Percentiles rank a stretch among this genome's conserved stretches.
Conservation (phyloP, 2,329 filamentous ascomycete genomes). For the Colletotrichum sp. region DNA sequence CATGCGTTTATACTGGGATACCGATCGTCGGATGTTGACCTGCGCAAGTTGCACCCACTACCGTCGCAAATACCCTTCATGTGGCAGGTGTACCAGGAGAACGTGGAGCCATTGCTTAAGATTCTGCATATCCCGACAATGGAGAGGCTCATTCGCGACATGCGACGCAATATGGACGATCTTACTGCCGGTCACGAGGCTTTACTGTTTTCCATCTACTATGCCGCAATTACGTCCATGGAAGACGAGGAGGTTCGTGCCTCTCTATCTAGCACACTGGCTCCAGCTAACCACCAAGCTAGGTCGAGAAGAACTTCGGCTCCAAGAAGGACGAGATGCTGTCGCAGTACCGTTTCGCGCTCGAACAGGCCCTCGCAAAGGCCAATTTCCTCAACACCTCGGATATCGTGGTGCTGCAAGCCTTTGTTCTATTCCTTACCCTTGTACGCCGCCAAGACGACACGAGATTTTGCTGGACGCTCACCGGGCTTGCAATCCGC, state of each 20-base stretch:
- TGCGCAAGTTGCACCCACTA: conserved; percentile 67
- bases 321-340: conserved; percentile 48
- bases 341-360: conserved; percentile 54
- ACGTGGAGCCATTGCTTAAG: conserved; percentile 76
- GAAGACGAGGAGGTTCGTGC: conserved; percentile 60
- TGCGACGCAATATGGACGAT: conserved; percentile 62
- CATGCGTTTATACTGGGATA: conserved; percentile 78
- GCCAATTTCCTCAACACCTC: conserved; percentile 63
- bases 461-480: conserved; percentile 63
- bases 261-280: neutral
- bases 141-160: conserved; percentile 64
- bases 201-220: conserved; percentile 68
- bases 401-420: conserved; percentile 62
- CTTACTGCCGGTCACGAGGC: conserved; percentile 64
- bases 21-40: conserved; percentile 71
- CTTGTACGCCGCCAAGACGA: conserved; percentile 52
- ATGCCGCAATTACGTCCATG: conserved; percentile 61
- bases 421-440: conserved; percentile 60
- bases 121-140: conserved; percentile 73
- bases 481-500: conserved; percentile 62
- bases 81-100: conserved; percentile 75
- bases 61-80: conserved; percentile 69
- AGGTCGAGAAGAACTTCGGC: conserved; percentile 45
- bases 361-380: conserved; percentile 62
- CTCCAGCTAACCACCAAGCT: neutral